Evolutionary conservation across 2,329 filamentous ascomycete species (phyloP).

Genomic region (Uncinocarpus reesii): DNA sequence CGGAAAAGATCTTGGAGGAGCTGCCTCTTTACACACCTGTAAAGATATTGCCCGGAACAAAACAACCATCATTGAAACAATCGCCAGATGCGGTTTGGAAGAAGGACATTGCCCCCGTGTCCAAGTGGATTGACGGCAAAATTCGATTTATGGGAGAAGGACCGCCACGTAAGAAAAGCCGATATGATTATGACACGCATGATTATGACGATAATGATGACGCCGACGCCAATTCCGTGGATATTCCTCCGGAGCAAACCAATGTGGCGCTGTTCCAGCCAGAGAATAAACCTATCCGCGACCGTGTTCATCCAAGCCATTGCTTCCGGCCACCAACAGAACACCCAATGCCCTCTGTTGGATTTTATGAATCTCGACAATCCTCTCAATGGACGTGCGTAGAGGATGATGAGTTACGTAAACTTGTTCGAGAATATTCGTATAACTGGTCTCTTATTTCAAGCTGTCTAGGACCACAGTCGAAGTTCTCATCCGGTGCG

Average conservation of each 20-base stretch:
- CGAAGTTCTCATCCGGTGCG: constrained; percentile 69
- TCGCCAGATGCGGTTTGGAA: constrained; percentile 64
- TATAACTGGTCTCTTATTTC: constrained; percentile 98
- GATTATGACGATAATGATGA: constrained; percentile 53
- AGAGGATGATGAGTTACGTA: constrained; percentile 82
- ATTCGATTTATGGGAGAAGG: constrained; percentile 58
- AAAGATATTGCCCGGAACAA: constrained; percentile 46
- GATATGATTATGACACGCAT: constrained; percentile 65
- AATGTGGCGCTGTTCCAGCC: constrained; percentile 81
- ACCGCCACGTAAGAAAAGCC: constrained; percentile 63
- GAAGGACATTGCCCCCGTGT: constrained; percentile 68
- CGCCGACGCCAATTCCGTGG: constrained; percentile 45
- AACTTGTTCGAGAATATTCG: constrained; percentile 78
- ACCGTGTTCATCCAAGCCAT: constrained; percentile 80
- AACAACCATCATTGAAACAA: constrained; percentile 47
- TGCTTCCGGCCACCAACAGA: constrained; percentile 90
- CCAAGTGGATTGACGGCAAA: constrained; percentile 74
- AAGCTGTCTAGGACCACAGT: constrained; percentile 62
- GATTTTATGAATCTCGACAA: constrained; percentile 77
- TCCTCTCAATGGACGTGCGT: constrained; percentile 84
- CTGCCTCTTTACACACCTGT: constrained; percentile 66
- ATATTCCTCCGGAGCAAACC: constrained; percentile 52
- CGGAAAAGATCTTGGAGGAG: constrained; percentile 68
- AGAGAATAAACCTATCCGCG: constrained; percentile 79
- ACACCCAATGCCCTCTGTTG: constrained; percentile 76